Base-by-base conservation (phyloP, 805 yeast genomes). In the Lachancea cidri region DNA sequence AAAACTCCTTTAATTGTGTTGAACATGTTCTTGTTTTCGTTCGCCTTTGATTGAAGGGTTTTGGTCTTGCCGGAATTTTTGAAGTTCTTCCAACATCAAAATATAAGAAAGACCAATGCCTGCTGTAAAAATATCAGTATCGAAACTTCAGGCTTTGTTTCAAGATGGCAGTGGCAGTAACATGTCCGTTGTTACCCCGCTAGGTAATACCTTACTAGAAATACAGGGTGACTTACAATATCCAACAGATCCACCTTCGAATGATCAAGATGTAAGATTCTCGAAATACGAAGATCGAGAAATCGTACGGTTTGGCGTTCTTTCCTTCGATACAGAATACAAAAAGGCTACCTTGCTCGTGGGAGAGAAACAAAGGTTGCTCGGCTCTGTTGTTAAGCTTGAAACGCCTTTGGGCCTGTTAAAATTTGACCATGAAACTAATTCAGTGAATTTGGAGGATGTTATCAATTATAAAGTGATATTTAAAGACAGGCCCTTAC, bases 221-320 rank as follows among this genome's bases (percentile, higher is more conserved):
- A 82, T 83, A 15, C 93, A 83, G 54, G 93, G 93, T 7, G 86
- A 79, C 27, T 58, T 83, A 30, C 75, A 77, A 42, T 54, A 79
- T 2, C 65, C 33, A 57, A 39, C 72, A 70, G 43, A 60, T 65
- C 5, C 54, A 57, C 34, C 54, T 62, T 47, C 70, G 74, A 52
- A 83, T 46, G 53, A 39, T 42, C 31, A 5, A 35, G 53, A 47
- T 11, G 36, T 42, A 7, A 36, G 44, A 20, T 52, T 55, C 35
- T 38, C 50, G 13, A 41, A 33, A 17, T 45, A 48, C 14, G 45
- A 51, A 1, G 54, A 42, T 8, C 41, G 46, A 3, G 44, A 45
- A n/a, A 39, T 54, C 7, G 48, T 57, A 2, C 39, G 58, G 20
- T 57, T 59, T 45, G 63, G 63, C 1, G 42, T 54, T 8, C 18